Base-by-base conservation (phyloP, 768 basidiomycete genomes). In the Tricholoma terreum region DNA sequence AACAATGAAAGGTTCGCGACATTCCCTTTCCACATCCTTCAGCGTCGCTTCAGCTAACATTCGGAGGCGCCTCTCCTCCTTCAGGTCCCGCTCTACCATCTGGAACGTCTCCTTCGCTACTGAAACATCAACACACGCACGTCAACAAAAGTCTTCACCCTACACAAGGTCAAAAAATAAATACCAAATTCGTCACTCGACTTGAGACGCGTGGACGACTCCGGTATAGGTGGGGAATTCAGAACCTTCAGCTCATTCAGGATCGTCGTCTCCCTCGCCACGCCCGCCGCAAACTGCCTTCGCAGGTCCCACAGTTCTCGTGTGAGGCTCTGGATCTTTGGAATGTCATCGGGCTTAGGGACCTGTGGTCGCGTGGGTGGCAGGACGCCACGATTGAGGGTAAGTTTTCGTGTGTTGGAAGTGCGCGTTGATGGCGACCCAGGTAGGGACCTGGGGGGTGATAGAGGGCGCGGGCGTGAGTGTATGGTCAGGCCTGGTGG, bases 1-100 rank as follows among this genome's bases (percentile, higher is more conserved):
- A 5, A 83, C 82, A 38, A 85, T 71, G 58, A 86, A 87, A 14
- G 84, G 84, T 55, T 72, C 65, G 52, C 67, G 70, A 52, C 77
- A 77, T 64, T 86, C 84, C 45, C 74, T 69, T 58, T 77, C 70
- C 14, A 86, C 70, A 19, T 84, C 83, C 48, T 61, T 63, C 57
- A 85, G 60, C 12, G 70, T 67, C 11, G 63, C 67, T 58, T 85
- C 85, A 3, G 76, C 77, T 55, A 76, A 75, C n/a, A 67, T 33
- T 34, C 81, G 67, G 52, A 60, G 63, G 43, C 59, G 59, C 12
- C 69, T 70, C 66, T 82, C 81, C 2, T 60, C 58, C 27, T 52
- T 67, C 21, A 83, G 56, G 30, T 80, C 71, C 4, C 46, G 50
- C 52, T 78, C 69, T 1, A 79, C 53, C 22, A 63, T 59, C 21